Evolutionary conservation across 257 asterid genomes (phyloP).

Genomic region (Osmanthus fragrans): DNA sequence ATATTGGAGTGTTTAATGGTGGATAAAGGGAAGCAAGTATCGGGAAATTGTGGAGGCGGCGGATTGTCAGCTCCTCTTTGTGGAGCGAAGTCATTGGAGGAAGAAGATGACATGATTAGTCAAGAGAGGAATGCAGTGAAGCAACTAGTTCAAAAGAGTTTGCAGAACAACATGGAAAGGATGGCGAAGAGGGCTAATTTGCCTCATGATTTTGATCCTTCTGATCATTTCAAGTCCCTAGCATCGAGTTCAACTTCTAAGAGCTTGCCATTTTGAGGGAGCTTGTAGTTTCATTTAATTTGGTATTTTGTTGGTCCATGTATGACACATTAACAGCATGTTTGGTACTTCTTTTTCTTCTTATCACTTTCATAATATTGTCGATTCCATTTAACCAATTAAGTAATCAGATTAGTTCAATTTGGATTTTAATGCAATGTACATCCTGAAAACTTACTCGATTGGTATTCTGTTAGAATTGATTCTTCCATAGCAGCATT

Average conservation of each 20-base stretch:
- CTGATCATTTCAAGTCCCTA: conserved; percentile 67
- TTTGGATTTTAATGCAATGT: no score
- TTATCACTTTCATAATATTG: no score
- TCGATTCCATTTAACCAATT: no score
- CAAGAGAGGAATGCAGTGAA: conserved; percentile 81
- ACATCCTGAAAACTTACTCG: no score
- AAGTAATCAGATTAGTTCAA: no score
- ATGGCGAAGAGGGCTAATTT: conserved; percentile 82
- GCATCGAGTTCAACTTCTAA: conserved; percentile 69
- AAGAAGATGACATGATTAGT: conserved; percentile 55
- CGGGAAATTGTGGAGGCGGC: conserved; percentile 33
- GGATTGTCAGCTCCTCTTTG: conserved; percentile 58
- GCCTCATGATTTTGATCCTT: conserved; percentile 77
- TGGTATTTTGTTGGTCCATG: neutral
- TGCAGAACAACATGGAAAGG: conserved; percentile 82
- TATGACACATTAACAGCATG: no score
- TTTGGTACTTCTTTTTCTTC: neutral
- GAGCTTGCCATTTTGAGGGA: conserved; percentile 72
- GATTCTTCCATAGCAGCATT: no score
- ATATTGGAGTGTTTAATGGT: conserved; percentile 64
- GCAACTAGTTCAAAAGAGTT: conserved; percentile 80
- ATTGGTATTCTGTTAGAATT: no score
- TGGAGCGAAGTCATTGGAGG: conserved; percentile 28
- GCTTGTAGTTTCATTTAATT: neutral
- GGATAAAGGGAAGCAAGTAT: conserved; percentile 75